phyloP scores from a whole-genome alignment of 768 basidiomycete genomes.

The Mycena haematopus region DNA sequence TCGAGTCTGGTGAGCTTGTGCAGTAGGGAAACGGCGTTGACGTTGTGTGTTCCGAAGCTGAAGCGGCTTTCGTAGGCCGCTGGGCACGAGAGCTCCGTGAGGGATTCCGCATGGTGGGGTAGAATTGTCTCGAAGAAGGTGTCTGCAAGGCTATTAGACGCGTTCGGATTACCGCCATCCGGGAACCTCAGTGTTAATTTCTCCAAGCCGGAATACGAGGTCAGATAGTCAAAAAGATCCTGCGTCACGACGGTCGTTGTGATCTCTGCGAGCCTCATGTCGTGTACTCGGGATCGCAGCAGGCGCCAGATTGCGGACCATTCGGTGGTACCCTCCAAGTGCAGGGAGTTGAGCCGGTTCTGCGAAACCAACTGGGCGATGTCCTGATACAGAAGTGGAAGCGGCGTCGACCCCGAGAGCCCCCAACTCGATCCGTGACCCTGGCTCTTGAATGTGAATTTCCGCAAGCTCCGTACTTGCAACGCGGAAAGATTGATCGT shows the following conservation, averaged over 20 bases:
- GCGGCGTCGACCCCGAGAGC: too few relatives aligned
- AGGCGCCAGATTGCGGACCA: not conserved
- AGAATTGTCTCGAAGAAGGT: not conserved
- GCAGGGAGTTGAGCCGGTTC: not conserved
- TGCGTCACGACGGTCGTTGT: not conserved
- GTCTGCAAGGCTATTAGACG: conserved; percentile 1
- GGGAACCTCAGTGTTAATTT: not conserved
- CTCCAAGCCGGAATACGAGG: conserved; percentile 3
- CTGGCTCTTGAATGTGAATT: too few relatives aligned
- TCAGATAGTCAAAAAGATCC: not conserved
- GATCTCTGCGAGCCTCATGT: not conserved
- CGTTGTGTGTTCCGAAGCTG: not conserved
- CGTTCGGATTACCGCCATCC: not conserved
- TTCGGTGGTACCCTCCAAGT: not conserved
- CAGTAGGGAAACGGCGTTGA: not conserved
- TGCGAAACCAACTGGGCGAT: too few relatives aligned
- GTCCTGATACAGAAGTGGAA: too few relatives aligned
- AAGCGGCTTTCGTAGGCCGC: not conserved
- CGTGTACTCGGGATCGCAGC: not conserved
- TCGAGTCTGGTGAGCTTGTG: not conserved
- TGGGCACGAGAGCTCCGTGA: not conserved
- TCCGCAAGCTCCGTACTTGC: too few relatives aligned
- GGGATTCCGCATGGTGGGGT: not conserved
- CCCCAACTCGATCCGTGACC: too few relatives aligned
- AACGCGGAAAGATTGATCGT: too few relatives aligned